These are phyloP conservation scores for Alternaria brassicicola DNA, from an alignment of 2,329 filamentous ascomycete genomes.

Conservation along the genomic window DNA sequence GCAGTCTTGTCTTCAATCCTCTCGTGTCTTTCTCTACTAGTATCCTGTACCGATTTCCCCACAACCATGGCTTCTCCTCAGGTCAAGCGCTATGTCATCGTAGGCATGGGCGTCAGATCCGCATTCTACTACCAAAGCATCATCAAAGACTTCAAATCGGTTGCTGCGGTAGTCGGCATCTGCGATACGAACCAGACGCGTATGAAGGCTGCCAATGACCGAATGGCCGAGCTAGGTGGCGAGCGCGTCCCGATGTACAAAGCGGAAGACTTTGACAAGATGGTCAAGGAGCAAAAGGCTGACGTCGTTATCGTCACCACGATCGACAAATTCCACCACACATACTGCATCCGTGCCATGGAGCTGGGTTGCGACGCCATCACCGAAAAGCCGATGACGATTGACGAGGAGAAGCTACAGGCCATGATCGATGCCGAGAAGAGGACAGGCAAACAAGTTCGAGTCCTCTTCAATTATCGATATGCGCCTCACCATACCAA, in stretches of 20 bases:
- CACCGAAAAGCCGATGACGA: slow-evolving; percentile 71
- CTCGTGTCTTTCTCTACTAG: not conserved
- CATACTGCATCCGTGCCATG: slow-evolving; percentile 64
- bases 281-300: slow-evolving; percentile 63
- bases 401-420: slow-evolving; percentile 61
- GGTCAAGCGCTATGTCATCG: slow-evolving; percentile 56
- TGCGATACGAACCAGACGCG: slow-evolving; percentile 67
- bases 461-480: slow-evolving; percentile 69
- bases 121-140: slow-evolving; percentile 67
- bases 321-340: slow-evolving; percentile 66
- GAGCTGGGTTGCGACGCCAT: slow-evolving; percentile 65
- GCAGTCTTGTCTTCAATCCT: not conserved
- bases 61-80: not conserved
- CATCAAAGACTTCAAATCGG: slow-evolving; percentile 57
- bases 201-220: slow-evolving; percentile 62
- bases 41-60: not conserved
- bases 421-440: slow-evolving; percentile 63
- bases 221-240: slow-evolving; percentile 57
- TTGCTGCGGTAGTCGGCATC: slow-evolving; percentile 60
- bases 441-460: slow-evolving; percentile 57
- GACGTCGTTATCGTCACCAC: slow-evolving; percentile 69
- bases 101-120: slow-evolving; percentile 66
- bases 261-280: slow-evolving; percentile 62
- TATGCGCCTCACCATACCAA: slow-evolving; percentile 69
- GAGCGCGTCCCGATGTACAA: slow-evolving; percentile 60